Conservation (phyloP, 2,329 filamentous ascomycete genomes). For the Fusarium bactridioides region DNA sequence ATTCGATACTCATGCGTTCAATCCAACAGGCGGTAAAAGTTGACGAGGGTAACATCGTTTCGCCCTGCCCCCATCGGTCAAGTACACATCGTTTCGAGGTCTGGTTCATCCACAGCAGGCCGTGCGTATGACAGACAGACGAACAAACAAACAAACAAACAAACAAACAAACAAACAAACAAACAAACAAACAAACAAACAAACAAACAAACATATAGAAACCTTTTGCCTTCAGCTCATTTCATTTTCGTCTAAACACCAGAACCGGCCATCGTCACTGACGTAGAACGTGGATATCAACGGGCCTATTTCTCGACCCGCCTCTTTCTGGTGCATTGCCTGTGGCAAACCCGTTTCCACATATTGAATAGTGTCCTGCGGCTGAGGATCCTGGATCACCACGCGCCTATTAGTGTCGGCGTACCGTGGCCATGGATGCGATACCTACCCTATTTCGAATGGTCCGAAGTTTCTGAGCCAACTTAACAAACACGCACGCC, state of each 20-base stretch:
- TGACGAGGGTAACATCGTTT: conserved; percentile 1
- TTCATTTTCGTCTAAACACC: neutral
- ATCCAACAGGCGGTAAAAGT: conserved; percentile 16
- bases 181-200: neutral
- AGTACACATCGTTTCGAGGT: neutral
- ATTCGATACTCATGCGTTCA: neutral
- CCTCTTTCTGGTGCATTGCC: neutral
- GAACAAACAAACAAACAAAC: neutral
- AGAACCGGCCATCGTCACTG: neutral
- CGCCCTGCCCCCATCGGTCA: neutral
- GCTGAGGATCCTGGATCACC: conserved; percentile 18
- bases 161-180: neutral
- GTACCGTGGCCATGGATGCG: conserved; percentile 1
- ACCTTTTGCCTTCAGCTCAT: neutral
- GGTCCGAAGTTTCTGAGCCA: neutral
- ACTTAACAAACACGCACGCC: conserved; percentile 5
- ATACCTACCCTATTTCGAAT: neutral
- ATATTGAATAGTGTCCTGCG: conserved; percentile 8
- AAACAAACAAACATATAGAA: neutral
- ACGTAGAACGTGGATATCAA: neutral
- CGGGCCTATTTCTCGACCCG: neutral
- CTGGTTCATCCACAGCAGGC: neutral
- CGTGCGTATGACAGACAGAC: neutral
- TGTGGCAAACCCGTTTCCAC: conserved; percentile 21
- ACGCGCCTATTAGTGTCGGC: conserved; percentile 5